phyloP scores from a whole-genome alignment of 2,329 filamentous ascomycete species.

The Verticillium nonalfalfae region DNA sequence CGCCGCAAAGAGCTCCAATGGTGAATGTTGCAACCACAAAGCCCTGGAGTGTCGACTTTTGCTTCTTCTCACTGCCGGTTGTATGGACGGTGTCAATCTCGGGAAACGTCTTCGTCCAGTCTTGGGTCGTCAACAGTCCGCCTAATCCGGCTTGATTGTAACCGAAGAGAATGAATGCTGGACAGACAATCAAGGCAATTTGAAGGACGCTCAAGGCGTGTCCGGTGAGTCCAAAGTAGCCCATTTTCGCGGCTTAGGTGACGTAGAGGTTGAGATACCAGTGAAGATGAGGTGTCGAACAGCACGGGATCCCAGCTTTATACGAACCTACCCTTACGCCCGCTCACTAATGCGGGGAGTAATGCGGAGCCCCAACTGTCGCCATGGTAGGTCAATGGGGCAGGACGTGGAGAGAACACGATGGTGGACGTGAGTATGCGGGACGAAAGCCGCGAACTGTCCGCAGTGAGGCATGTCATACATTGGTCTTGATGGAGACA shows the following conservation, averaged over 20 bases:
- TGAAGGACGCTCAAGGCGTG: constrained; percentile 26
- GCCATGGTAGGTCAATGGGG: not conserved
- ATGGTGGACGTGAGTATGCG: not conserved
- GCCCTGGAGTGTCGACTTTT: constrained; percentile 28
- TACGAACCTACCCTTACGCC: not conserved
- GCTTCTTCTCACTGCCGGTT: constrained; percentile 18
- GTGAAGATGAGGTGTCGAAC: no score
- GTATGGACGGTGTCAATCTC: constrained; percentile 29
- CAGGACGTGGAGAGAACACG: not conserved
- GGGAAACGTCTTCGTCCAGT: constrained; percentile 29
- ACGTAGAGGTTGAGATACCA: not conserved
- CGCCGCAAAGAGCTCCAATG: constrained; percentile 27
- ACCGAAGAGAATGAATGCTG: constrained; percentile 33
- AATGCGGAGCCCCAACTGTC: not conserved
- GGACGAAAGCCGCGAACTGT: not conserved
- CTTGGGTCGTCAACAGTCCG: constrained; percentile 23
- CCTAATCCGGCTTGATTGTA: constrained; percentile 34
- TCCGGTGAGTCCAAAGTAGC: constrained; percentile 17
- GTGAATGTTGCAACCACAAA: constrained; percentile 28
- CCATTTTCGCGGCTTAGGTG: not conserved
- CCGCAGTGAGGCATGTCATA: not conserved
- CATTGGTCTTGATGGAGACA: not conserved
- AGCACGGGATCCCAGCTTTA: not conserved
- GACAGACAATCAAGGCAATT: constrained; percentile 33
- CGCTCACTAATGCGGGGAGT: not conserved